phyloP scores from a whole-genome alignment of 495 filamentous ascomycete genomes.

The Trichoderma reesei region DNA sequence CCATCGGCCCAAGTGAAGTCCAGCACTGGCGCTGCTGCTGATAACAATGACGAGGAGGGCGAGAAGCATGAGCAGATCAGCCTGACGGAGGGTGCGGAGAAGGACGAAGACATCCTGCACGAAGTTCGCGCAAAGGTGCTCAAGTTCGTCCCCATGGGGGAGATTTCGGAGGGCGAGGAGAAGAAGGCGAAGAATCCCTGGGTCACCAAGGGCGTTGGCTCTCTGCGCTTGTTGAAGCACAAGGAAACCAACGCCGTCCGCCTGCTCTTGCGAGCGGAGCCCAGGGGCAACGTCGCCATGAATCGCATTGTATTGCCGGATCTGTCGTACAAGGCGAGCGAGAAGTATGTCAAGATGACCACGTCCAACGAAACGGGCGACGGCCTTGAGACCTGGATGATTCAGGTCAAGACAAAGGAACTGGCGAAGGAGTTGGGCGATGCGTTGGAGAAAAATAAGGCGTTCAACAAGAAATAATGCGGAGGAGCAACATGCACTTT shows the following conservation, averaged over 20 bases:
- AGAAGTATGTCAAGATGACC: conserved; percentile 48
- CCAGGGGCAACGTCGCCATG: conserved; percentile 56
- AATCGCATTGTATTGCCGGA: conserved; percentile 53
- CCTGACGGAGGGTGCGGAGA: conserved; percentile 56
- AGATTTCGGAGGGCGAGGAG: conserved; percentile 28
- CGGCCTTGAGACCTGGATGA: conserved; percentile 50
- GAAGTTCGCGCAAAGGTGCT: conserved; percentile 55
- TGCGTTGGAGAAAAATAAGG: conserved; percentile 39
- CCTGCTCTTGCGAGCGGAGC: conserved; percentile 57
- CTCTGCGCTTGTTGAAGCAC: conserved; percentile 57
- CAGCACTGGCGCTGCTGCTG: conserved; percentile 22
- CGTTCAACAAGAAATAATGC: conserved; percentile 32
- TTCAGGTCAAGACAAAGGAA: conserved; percentile 49
- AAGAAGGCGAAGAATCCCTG: conserved; percentile 37
- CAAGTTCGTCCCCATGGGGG: conserved; percentile 32
- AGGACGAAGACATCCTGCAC: conserved; percentile 55
- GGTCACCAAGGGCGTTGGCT: conserved; percentile 53
- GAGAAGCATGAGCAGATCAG: conserved; percentile 50
- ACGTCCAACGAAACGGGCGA: conserved; percentile 41
- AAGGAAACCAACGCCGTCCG: conserved; percentile 51
- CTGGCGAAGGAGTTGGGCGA: conserved; percentile 36
- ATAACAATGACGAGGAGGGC: conserved; percentile 38
- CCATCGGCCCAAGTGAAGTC: conserved; percentile 44
- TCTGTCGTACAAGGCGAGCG: conserved; percentile 45
- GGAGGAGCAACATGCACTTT: not conserved